Conservation (phyloP, 2,329 filamentous ascomycete genomes). For the Sclerotinia nivalis region DNA sequence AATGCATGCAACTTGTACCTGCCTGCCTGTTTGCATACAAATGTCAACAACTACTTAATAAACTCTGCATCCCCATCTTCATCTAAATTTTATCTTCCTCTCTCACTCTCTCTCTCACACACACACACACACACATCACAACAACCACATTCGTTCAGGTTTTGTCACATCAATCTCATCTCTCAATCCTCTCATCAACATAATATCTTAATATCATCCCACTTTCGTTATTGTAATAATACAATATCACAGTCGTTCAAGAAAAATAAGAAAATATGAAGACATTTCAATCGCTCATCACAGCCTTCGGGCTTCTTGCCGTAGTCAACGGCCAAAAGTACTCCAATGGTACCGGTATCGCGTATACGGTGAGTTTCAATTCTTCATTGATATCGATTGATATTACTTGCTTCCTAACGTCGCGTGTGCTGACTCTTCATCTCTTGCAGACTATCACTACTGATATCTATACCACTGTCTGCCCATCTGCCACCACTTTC, state of each 20-base stretch:
- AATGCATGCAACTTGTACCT: constrained; percentile 10
- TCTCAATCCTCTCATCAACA: constrained; percentile 1
- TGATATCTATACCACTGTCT: constrained; percentile 48
- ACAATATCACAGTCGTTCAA: constrained; percentile 10
- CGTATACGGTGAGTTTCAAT: constrained; percentile 20
- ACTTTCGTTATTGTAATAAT: constrained; percentile 12
- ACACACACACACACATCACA: background rate
- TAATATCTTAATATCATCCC: constrained; percentile 15
- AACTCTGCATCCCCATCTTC: background rate
- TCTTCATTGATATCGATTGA: background rate
- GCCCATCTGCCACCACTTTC: constrained; percentile 43
- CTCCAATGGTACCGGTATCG: constrained; percentile 19
- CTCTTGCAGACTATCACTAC: constrained; percentile 26
- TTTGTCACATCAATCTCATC: constrained; percentile 10
- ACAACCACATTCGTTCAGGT: constrained; percentile 23
- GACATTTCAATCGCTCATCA: constrained; percentile 20
- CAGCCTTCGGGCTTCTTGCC: constrained; percentile 23
- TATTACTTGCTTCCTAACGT: background rate
- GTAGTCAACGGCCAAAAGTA: constrained; percentile 18
- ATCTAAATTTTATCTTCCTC: background rate
- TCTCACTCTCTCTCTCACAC: background rate
- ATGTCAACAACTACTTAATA: constrained; percentile 2
- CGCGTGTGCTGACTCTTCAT: background rate
- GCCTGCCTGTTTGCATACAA: constrained; percentile 1
- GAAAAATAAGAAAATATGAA: constrained; percentile 22